Evolutionary conservation across 163 green algal genomes (phyloP).

Genomic region (Smithsoniella earleae): DNA sequence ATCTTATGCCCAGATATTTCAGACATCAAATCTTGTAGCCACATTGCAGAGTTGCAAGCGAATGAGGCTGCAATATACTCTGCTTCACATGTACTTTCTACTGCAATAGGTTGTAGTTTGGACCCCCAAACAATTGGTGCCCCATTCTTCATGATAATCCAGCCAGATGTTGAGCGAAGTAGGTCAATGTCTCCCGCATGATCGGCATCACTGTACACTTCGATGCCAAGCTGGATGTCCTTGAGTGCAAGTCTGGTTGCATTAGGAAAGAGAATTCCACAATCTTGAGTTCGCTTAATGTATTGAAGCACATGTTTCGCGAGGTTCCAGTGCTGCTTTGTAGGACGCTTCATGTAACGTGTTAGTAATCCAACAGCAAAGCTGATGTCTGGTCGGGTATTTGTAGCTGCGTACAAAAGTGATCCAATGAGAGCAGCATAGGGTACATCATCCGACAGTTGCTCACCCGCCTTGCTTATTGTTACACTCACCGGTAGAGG

Average conservation of each 20-base stretch:
- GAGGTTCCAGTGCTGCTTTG: constrained; percentile 25
- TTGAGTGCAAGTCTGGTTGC: too few relatives aligned
- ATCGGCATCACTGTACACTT: constrained; percentile 40
- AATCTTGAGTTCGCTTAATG: constrained; percentile 14
- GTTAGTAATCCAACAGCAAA: constrained; percentile 33
- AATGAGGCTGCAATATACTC: constrained; percentile 46
- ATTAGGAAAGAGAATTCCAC: constrained; percentile 29
- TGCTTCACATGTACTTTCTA: constrained; percentile 41
- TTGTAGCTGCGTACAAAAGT: constrained; percentile 35
- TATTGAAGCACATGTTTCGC: constrained; percentile 37
- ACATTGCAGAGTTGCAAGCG: constrained; percentile 39
- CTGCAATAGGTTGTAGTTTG: constrained; percentile 41
- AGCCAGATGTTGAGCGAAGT: constrained; percentile 37
- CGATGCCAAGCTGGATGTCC: not conserved
- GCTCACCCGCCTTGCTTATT: not conserved
- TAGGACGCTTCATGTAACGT: constrained; percentile 34
- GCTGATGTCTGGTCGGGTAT: constrained; percentile 39
- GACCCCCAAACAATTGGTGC: constrained; percentile 39
- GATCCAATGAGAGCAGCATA: constrained; percentile 40
- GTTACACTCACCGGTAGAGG: not conserved
- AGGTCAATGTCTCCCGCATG: constrained; percentile 35
- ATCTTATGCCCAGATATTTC: constrained; percentile 39
- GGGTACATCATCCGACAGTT: not conserved
- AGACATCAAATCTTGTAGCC: constrained; percentile 34
- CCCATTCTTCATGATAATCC: constrained; percentile 36